Evolutionary conservation across 805 yeast species (phyloP).

Genomic region (Blastobotrys americana): DNA sequence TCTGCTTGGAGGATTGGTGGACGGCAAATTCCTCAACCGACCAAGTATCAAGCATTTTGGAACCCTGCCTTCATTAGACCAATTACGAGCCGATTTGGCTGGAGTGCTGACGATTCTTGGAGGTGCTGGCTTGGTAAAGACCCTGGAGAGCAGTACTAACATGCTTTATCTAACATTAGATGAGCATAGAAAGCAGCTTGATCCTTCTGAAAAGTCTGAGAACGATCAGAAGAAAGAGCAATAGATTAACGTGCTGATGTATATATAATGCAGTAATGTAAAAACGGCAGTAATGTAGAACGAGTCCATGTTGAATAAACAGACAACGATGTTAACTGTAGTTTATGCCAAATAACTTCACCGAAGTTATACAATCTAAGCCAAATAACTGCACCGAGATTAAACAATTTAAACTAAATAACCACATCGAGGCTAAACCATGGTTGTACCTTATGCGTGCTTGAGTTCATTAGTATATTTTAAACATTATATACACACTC

Average conservation of each 20-base stretch:
- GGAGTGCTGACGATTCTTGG: slow-evolving; percentile 78
- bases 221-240: slow-evolving; percentile 4
- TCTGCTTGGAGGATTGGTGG: slow-evolving; percentile 80
- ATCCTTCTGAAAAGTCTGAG: slow-evolving; percentile 10
- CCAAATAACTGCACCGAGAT: too few relatives aligned
- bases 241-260: background rate
- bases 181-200: slow-evolving; percentile 44
- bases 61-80: slow-evolving; percentile 61
- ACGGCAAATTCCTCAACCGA: slow-evolving; percentile 47
- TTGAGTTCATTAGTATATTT: too few relatives aligned
- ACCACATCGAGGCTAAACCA: too few relatives aligned
- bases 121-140: slow-evolving; percentile 82
- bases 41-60: slow-evolving; percentile 55
- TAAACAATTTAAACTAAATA: too few relatives aligned
- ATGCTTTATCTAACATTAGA: slow-evolving; percentile 69
- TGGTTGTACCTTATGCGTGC: too few relatives aligned
- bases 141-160: slow-evolving; percentile 64
- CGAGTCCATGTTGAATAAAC: too few relatives aligned
- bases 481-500: too few relatives aligned
- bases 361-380: too few relatives aligned
- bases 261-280: background rate
- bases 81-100: slow-evolving; percentile 72
- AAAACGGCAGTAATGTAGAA: too few relatives aligned
- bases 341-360: too few relatives aligned
- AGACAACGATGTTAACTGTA: too few relatives aligned